Conservation (phyloP, 148 eudicot genomes). For the Camellia granthamiana region DNA sequence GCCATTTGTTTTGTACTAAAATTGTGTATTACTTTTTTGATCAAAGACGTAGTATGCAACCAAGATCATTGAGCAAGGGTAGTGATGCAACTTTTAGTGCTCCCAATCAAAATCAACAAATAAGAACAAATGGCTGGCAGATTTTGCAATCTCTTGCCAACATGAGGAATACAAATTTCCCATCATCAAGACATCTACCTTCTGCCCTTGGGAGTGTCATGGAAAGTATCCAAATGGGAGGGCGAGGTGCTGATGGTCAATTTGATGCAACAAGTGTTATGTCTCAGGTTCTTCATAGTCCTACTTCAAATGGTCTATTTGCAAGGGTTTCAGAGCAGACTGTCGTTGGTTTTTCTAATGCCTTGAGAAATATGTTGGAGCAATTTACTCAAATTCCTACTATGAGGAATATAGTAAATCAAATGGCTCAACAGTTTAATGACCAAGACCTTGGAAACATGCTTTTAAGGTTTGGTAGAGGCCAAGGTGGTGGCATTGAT, state of each 20-base stretch:
- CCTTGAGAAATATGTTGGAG: slow-evolving; percentile 72
- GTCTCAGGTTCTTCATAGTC: slow-evolving; percentile 73
- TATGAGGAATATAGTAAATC: slow-evolving; percentile 80
- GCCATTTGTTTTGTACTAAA: slow-evolving; percentile 7
- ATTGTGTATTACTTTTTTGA: neutral
- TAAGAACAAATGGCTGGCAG: slow-evolving; percentile 46
- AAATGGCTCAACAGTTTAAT: slow-evolving; percentile 82
- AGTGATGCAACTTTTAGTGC: slow-evolving; percentile 39
- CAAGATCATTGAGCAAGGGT: slow-evolving; percentile 32
- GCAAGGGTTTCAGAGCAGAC: slow-evolving; percentile 83
- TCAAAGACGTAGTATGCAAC: slow-evolving; percentile 53
- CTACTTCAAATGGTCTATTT: slow-evolving; percentile 69
- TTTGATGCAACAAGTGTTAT: slow-evolving; percentile 55
- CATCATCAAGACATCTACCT: slow-evolving; percentile 25
- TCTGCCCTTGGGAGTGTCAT: slow-evolving; percentile 26
- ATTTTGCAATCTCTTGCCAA: slow-evolving; percentile 56
- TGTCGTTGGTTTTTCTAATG: slow-evolving; percentile 80
- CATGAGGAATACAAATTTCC: slow-evolving; percentile 23
- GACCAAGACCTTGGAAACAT: slow-evolving; percentile 56
- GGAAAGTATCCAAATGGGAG: slow-evolving; percentile 23
- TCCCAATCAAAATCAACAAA: slow-evolving; percentile 39
- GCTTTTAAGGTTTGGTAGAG: slow-evolving; percentile 54
- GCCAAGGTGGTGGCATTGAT: slow-evolving; percentile 68
- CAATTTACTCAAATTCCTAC: slow-evolving; percentile 81
- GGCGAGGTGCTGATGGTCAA: slow-evolving; percentile 39